These are phyloP conservation scores for Candida anutae DNA, from an alignment of 1,139 yeast genomes.

Conservation along the genomic window DNA sequence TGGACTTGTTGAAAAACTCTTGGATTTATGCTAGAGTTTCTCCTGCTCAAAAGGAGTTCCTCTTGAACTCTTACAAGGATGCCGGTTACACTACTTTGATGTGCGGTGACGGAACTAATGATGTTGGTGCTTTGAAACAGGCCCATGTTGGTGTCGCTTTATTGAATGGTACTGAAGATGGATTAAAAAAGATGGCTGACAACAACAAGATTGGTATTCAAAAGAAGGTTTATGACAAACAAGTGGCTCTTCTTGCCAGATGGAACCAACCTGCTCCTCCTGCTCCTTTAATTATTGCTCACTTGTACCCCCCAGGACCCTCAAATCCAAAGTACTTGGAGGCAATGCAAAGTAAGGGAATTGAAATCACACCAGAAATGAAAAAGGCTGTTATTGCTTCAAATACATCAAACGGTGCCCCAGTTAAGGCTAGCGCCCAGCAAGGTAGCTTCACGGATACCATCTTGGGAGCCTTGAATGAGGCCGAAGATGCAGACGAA, in stretches of 20 bases:
- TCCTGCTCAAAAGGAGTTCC: conserved; percentile 89
- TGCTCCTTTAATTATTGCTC: conserved; percentile 83
- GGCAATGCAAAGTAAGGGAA: conserved; percentile 80
- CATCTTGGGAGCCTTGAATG: conserved; percentile 61
- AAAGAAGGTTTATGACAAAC: conserved; percentile 73
- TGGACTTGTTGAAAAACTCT: conserved; percentile 71
- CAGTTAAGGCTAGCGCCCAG: conserved; percentile 22
- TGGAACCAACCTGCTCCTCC: conserved; percentile 88
- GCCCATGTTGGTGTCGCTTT: conserved; percentile 98
- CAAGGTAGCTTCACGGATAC: conserved; percentile 54
- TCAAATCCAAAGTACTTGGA: conserved; percentile 78
- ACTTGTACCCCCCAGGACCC: conserved; percentile 94
- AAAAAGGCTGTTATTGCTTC: conserved; percentile 49
- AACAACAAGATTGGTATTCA: conserved; percentile 61
- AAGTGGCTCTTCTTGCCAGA: conserved; percentile 63
- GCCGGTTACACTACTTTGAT: conserved; percentile 90
- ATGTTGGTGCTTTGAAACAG: conserved; percentile 97
- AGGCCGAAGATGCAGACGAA: conserved; percentile 69
- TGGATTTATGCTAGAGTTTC: conserved; percentile 99
- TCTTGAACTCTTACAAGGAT: conserved; percentile 73
- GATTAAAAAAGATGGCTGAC: conserved; percentile 84
- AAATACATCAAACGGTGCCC: conserved; percentile 24
- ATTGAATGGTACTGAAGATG: conserved; percentile 93
- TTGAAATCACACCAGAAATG: conserved; percentile 63
- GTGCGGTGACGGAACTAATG: conserved; percentile 99